Conservation (phyloP, 208 protist genomes). For the Trypanosoma cruzi region DNA sequence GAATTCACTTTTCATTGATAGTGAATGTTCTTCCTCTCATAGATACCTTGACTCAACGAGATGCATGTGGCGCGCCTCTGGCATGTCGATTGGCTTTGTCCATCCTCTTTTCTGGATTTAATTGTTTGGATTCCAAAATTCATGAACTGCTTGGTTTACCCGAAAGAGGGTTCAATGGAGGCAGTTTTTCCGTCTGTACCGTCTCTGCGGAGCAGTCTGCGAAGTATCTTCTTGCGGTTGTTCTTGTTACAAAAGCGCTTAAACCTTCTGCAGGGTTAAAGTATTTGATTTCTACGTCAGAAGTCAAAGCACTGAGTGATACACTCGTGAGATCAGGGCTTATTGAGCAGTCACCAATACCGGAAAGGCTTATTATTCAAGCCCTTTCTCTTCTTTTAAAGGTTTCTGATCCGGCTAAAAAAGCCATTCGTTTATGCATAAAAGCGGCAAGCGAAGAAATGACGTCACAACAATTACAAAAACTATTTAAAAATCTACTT, state of each 20-base stretch:
- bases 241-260: constrained; percentile 14
- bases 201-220: constrained; percentile 19
- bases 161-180: constrained; percentile 4
- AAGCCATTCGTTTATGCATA: constrained; percentile 17
- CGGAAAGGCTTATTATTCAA: constrained; percentile 24
- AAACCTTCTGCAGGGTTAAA: background rate
- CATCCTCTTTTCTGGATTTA: constrained; percentile 16
- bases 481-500: constrained; percentile 17
- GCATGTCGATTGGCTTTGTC: constrained; percentile 21
- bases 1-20: constrained; percentile 24
- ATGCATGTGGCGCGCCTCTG: background rate
- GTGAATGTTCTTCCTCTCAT: constrained; percentile 24
- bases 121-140: background rate
- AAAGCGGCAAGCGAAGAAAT: constrained; percentile 17
- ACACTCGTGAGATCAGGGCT: constrained; percentile 19
- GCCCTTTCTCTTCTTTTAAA: constrained; percentile 23
- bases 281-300: background rate
- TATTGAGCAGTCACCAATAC: constrained; percentile 16
- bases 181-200: constrained; percentile 2
- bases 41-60: constrained; percentile 12
- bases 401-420: constrained; percentile 11
- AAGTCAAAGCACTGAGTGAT: constrained; percentile 15
- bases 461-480: background rate
- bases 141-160: background rate
- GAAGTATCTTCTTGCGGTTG: constrained; percentile 17